These are phyloP conservation scores for Corylus americana DNA, from an alignment of 306 rosid genomes.

Conservation along the genomic window DNA sequence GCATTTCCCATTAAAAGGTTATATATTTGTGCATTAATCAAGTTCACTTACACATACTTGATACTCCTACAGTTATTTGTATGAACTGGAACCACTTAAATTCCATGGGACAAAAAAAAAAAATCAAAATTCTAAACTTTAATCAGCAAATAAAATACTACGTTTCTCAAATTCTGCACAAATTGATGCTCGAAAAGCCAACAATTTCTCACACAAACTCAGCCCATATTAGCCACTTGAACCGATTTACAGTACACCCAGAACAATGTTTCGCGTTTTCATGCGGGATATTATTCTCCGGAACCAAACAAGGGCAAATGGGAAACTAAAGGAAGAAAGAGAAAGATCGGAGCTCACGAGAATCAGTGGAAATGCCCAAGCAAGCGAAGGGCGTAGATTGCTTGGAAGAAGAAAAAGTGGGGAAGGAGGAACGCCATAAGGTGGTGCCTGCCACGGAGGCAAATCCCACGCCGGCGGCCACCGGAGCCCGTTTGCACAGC, in stretches of 20 bases:
- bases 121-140: not conserved
- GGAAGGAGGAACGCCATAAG: conserved; percentile 52
- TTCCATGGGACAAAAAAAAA: not conserved
- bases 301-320: not conserved
- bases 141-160: not conserved
- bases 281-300: not conserved
- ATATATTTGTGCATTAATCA: not conserved
- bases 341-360: conserved; percentile 39
- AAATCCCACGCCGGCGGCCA: conserved; percentile 60
- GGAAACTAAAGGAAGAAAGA: not conserved
- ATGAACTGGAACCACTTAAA: not conserved
- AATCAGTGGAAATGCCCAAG: conserved; percentile 56
- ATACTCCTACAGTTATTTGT: not conserved
- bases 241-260: not conserved
- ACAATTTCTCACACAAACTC: not conserved
- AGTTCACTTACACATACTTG: not conserved
- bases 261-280: not conserved
- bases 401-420: conserved; percentile 36
- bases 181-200: not conserved
- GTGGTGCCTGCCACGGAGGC: conserved; percentile 55
- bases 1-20: not conserved
- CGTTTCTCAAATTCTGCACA: not conserved
- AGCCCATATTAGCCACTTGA: not conserved
- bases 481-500: conserved; percentile 41
- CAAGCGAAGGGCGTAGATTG: conserved; percentile 67